Evolutionary conservation across 2,329 filamentous ascomycete species (phyloP).

Genomic region (Pseudohalonectria lignicola): DNA sequence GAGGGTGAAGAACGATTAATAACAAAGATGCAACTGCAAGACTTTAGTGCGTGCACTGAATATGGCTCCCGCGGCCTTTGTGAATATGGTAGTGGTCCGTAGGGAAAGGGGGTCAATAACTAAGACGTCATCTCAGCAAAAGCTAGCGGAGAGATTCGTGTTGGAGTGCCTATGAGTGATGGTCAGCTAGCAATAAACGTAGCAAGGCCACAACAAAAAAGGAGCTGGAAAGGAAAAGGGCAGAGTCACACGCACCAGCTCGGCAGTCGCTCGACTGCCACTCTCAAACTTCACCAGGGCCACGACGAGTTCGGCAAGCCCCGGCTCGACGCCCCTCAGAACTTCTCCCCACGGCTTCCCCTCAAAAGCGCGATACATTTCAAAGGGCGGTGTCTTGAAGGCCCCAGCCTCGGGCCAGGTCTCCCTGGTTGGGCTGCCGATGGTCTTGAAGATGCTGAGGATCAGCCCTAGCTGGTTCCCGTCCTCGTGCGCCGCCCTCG

Average conservation of each 20-base stretch:
- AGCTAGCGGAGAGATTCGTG: too few relatives aligned
- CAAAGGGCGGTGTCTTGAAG: constrained; percentile 72
- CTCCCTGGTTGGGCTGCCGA: constrained; percentile 74
- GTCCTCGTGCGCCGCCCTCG: constrained; percentile 59
- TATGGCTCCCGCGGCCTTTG: too few relatives aligned
- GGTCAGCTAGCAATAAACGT: too few relatives aligned
- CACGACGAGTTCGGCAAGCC: constrained; percentile 54
- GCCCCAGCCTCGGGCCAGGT: constrained; percentile 70
- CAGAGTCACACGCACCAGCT: constrained; percentile 29
- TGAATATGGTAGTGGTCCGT: too few relatives aligned
- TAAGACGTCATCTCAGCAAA: too few relatives aligned
- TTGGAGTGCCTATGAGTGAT: too few relatives aligned
- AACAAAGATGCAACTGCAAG: too few relatives aligned
- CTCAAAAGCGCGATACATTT: constrained; percentile 73
- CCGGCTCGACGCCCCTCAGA: constrained; percentile 46
- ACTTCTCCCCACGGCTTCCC: constrained; percentile 57
- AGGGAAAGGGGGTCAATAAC: too few relatives aligned
- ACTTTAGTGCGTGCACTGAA: too few relatives aligned
- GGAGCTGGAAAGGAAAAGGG: too few relatives aligned
- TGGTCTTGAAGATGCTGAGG: constrained; percentile 79
- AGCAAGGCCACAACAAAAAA: too few relatives aligned
- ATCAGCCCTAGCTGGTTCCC: constrained; percentile 89
- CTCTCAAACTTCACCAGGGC: constrained; percentile 64
- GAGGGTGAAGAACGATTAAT: too few relatives aligned
- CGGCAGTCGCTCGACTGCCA: constrained; percentile 50